phyloP scores from a whole-genome alignment of 108 stramenopile species.

The Epithemia pelagica region DNA sequence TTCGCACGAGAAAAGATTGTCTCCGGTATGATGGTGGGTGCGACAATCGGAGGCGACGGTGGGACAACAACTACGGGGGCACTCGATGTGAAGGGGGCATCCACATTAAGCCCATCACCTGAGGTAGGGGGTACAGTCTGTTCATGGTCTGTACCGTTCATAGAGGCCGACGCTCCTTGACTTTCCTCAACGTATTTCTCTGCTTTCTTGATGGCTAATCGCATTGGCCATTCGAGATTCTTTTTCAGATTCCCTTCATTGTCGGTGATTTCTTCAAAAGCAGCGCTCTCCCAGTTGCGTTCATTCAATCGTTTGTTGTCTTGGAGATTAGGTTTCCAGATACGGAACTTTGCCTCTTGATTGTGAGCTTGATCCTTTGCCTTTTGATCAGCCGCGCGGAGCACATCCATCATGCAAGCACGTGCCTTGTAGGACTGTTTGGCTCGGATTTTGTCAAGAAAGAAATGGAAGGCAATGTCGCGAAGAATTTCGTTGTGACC shows the following conservation, averaged over 20 bases:
- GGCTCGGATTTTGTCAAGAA: neutral
- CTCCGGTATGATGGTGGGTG: neutral
- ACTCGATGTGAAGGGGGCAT: neutral
- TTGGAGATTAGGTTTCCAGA: neutral
- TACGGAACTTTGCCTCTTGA: neutral
- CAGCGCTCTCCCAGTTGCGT: neutral
- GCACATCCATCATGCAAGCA: neutral
- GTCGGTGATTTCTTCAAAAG: neutral
- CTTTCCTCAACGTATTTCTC: neutral
- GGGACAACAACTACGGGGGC: neutral
- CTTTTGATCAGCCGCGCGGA: neutral
- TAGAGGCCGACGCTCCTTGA: no score
- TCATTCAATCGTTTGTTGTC: neutral
- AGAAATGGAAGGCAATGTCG: neutral
- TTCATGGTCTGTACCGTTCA: neutral
- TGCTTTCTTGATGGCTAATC: neutral
- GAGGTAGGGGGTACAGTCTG: neutral
- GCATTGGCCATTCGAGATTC: neutral
- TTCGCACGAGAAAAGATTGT: neutral
- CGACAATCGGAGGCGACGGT: neutral
- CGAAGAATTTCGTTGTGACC: neutral
- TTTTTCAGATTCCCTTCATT: neutral
- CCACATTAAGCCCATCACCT: neutral
- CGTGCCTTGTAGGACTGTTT: neutral
- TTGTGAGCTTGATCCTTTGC: neutral